Conservation (phyloP, 495 filamentous ascomycete species). For the Daldinia grandis region DNA sequence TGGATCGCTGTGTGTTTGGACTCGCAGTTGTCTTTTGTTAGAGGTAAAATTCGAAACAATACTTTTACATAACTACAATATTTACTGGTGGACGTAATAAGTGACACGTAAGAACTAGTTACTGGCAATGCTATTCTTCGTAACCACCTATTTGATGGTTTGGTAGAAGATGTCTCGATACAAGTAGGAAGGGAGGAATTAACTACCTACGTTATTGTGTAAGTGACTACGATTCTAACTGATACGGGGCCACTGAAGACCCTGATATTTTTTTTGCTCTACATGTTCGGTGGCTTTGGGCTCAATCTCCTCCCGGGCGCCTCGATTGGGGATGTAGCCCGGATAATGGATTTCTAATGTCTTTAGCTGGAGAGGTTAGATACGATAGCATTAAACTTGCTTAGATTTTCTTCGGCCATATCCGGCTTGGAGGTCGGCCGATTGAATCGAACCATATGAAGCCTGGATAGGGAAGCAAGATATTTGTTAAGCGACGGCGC, state of each 20-base stretch:
- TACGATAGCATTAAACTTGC: not conserved
- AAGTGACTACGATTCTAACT: not conserved
- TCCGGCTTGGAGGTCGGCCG: not conserved
- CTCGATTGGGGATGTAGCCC: not conserved
- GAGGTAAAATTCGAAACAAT: not conserved
- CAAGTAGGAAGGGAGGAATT: no score
- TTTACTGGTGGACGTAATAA: not conserved
- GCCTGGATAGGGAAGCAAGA: not conserved
- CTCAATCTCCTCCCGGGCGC: not conserved
- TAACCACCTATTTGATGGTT: no score
- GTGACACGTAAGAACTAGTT: not conserved
- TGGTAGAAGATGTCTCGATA: no score
- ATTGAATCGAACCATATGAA: not conserved
- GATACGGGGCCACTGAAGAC: not conserved
- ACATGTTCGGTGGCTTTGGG: not conserved
- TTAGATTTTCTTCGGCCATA: not conserved
- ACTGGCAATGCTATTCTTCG: no score
- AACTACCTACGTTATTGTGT: no score
- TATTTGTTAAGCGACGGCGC: not conserved
- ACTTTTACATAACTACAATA: not conserved
- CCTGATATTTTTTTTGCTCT: not conserved
- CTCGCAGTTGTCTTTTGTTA: not conserved
- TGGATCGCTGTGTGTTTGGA: not conserved
- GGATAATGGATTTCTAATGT: not conserved
- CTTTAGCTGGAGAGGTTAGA: not conserved